A percentile compares a stretch with the other conserved stretches of the same genome.
phyloP scores from a whole-genome alignment of 192 early-diverging fungal species.

The Haplosporangium gracile region DNA sequence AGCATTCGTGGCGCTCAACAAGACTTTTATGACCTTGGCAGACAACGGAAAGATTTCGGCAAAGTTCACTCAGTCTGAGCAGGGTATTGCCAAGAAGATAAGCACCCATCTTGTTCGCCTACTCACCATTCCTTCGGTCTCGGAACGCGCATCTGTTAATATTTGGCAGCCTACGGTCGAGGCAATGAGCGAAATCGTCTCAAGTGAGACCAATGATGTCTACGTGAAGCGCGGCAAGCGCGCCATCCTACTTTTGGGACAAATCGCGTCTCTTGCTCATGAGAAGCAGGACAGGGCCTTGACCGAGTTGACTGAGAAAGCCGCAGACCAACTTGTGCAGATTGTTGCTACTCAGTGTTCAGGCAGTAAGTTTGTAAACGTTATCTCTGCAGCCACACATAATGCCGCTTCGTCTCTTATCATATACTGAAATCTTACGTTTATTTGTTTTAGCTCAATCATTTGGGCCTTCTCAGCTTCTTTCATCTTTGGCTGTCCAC shows the following conservation, averaged over 20 bases:
- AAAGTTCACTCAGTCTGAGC: slow-evolving; percentile 41
- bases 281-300: slow-evolving; percentile 27
- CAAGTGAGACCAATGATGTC: slow-evolving; percentile 21
- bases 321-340: slow-evolving; percentile 48
- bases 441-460: slow-evolving; percentile 32
- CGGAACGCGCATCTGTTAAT: slow-evolving; percentile 24
- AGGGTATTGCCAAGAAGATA: slow-evolving; percentile 33
- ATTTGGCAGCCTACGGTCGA: slow-evolving; percentile 38
- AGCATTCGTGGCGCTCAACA: slow-evolving; percentile 20
- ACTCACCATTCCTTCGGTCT: slow-evolving; percentile 44
- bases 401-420: not conserved
- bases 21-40: slow-evolving; percentile 18
- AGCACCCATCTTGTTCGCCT: slow-evolving; percentile 27
- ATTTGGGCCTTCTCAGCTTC: slow-evolving; percentile 48
- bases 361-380: slow-evolving; percentile 27
- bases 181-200: slow-evolving; percentile 32
- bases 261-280: slow-evolving; percentile 9
- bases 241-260: slow-evolving; percentile 24
- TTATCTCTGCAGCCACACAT: not conserved
- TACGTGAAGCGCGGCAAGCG: slow-evolving; percentile 45
- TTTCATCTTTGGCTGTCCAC: slow-evolving; percentile 42
- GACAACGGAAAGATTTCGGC: slow-evolving; percentile 21
- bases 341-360: slow-evolving; percentile 51
- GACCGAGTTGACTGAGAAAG: slow-evolving; percentile 37
- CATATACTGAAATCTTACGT: not conserved